These are phyloP conservation scores for Kurtzmaniella quercitrusa DNA, from an alignment of 1,139 yeast species.

Conservation along the genomic window DNA sequence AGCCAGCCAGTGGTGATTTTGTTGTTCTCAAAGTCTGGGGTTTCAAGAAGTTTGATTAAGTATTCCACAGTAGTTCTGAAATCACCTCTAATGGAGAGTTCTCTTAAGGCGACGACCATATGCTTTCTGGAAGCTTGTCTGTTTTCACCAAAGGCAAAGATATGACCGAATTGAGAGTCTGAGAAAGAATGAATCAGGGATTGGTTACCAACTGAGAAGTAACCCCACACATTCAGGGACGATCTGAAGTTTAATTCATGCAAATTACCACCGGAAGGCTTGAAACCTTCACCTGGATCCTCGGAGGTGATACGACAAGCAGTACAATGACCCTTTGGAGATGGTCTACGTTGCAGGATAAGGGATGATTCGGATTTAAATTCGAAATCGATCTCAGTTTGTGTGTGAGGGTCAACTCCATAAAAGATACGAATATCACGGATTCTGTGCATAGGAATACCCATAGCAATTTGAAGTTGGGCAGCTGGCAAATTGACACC, in stretches of 20 bases:
- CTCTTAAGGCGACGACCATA: conserved; percentile 97
- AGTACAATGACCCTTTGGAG: conserved; percentile 96
- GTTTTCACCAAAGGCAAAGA: conserved; percentile 97
- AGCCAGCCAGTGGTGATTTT: conserved; percentile 98
- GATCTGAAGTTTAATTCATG: conserved; percentile 96
- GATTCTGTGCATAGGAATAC: conserved; percentile 93
- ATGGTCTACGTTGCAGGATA: conserved; percentile 83
- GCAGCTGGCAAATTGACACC: conserved; percentile 98
- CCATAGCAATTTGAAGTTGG: conserved; percentile 98
- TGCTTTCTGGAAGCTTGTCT: conserved; percentile 97
- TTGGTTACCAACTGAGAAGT: conserved; percentile 93
- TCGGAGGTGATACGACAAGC: conserved; percentile 99
- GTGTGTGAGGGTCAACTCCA: conserved; percentile 93
- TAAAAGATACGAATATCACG: conserved; percentile 87
- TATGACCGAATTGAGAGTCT: conserved; percentile 98
- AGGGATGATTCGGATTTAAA: conserved; percentile 71
- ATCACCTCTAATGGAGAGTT: conserved; percentile 95
- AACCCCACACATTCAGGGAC: conserved; percentile 98
- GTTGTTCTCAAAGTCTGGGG: conserved; percentile 94
- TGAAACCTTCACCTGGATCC: conserved; percentile 98
- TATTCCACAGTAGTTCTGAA: conserved; percentile 97
- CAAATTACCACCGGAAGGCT: conserved; percentile 95
- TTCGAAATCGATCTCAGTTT: conserved; percentile 87
- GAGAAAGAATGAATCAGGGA: conserved; percentile 97
- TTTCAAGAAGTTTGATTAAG: conserved; percentile 87